These are phyloP conservation scores for Peronospora farinosa DNA, from an alignment of 352 stramenopile species.

Conservation along the genomic window DNA sequence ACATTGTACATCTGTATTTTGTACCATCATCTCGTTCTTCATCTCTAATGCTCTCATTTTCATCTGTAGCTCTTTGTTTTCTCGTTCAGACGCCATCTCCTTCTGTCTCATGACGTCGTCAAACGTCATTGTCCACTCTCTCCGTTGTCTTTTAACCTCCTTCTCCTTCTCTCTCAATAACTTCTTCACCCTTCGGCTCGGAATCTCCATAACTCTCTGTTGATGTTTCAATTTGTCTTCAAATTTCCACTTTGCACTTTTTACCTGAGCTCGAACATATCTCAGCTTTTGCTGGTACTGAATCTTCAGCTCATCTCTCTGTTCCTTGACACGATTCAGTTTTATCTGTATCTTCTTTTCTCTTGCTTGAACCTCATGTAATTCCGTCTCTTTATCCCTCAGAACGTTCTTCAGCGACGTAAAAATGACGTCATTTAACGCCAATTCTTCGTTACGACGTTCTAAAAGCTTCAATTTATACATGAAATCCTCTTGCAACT, in stretches of 20 bases:
- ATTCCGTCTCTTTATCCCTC: constrained; percentile 60
- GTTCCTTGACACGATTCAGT: constrained; percentile 41
- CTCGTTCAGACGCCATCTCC: constrained; percentile 51
- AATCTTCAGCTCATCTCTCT: constrained; percentile 39
- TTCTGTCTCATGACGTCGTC: constrained; percentile 70
- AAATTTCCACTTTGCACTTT: constrained; percentile 65
- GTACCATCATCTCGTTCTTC: constrained; percentile 37
- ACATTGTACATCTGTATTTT: constrained; percentile 39
- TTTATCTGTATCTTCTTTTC: constrained; percentile 48
- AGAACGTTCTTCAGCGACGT: constrained; percentile 66
- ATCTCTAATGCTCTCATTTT: constrained; percentile 58
- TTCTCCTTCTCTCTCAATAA: constrained; percentile 71
- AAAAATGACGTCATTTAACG: constrained; percentile 84
- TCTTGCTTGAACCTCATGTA: constrained; percentile 60
- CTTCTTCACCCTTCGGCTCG: constrained; percentile 42
- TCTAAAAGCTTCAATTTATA: constrained; percentile 90
- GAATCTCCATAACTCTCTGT: constrained; percentile 56
- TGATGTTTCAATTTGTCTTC: constrained; percentile 62
- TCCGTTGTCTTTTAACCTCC: constrained; percentile 63
- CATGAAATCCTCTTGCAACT: constrained; percentile 90
- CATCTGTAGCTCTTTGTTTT: constrained; percentile 35
- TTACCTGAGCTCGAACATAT: constrained; percentile 61
- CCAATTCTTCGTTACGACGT: constrained; percentile 86
- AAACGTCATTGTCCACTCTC: constrained; percentile 67
- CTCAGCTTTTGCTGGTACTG: constrained; percentile 72